Percentiles rank a stretch among this genome's conserved stretches.
Evolutionary conservation across 164 flowering plant genomes (phyloP).

Genomic region (Aristolochia contorta): DNA sequence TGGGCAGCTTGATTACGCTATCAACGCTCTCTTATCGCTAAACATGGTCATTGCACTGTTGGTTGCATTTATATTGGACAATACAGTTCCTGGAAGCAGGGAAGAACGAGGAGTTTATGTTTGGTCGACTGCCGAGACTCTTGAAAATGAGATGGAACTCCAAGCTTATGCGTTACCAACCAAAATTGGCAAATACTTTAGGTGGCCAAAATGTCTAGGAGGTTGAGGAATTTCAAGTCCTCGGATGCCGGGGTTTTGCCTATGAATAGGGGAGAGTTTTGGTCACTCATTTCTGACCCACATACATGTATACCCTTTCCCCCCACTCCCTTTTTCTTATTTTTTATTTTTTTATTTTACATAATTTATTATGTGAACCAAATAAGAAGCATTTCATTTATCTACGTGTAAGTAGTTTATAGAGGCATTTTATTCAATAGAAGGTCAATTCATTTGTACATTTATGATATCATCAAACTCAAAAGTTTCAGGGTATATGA

Average conservation of each 20-base stretch:
- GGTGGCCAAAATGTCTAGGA: constrained; percentile 46
- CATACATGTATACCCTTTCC: too few species aligned
- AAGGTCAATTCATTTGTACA: too few species aligned
- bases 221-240: constrained; percentile 5
- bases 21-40: constrained; percentile 66
- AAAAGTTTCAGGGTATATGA: too few species aligned
- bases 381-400: too few species aligned
- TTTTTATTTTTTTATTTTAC: too few species aligned
- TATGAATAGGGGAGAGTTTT: too few species aligned
- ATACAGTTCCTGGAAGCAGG: constrained; percentile 74
- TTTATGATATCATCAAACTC: too few species aligned
- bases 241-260: too few species aligned
- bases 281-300: too few species aligned
- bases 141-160: constrained; percentile 36
- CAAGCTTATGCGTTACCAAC: constrained; percentile 53
- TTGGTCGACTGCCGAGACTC: constrained; percentile 65
- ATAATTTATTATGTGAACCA: not conserved
- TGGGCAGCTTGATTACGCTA: constrained; percentile 62
- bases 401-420: too few species aligned
- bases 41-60: constrained; percentile 83
- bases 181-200: constrained; percentile 31
- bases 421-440: too few species aligned
- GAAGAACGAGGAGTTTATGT: constrained; percentile 84
- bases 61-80: constrained; percentile 70
- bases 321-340: too few species aligned